A percentile compares a stretch with the other conserved stretches of the same genome.
Evolutionary conservation across 179 eudicot genomes (phyloP).

Genomic region (Silene noctiflora): DNA sequence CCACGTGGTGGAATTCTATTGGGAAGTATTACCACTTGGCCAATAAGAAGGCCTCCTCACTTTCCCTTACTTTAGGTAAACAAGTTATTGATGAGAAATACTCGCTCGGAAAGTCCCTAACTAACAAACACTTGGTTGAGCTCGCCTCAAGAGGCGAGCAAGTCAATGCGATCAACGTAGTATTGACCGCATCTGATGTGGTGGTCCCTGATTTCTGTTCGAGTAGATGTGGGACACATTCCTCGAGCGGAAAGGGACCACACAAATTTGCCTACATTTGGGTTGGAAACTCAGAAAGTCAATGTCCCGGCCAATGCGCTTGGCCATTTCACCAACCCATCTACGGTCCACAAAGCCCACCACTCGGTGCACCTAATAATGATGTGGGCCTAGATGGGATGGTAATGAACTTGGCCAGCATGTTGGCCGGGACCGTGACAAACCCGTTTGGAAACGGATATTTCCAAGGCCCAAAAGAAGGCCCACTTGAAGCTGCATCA

Average conservation of each 20-base stretch:
- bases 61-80: constrained; percentile 8
- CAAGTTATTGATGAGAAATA: constrained; percentile 23
- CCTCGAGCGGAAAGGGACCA: too few relatives aligned
- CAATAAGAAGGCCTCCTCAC: constrained; percentile 6
- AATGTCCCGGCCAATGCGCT: constrained; percentile 27
- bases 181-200: constrained; percentile 37
- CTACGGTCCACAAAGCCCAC: constrained; percentile 39
- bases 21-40: constrained; percentile 31
- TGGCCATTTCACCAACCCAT: constrained; percentile 41
- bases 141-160: constrained; percentile 26
- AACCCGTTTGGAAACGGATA: constrained; percentile 42
- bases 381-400: constrained; percentile 34
- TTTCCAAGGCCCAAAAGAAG: constrained; percentile 38
- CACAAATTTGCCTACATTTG: constrained; percentile 21
- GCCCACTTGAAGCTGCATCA: constrained; percentile 36
- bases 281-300: constrained; percentile 28
- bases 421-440: constrained; percentile 35
- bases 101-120: constrained; percentile 40
- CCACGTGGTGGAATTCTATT: constrained; percentile 39
- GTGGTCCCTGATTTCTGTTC: constrained; percentile 35
- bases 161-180: constrained; percentile 29
- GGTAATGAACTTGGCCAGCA: constrained; percentile 32
- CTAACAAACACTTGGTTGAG: constrained; percentile 20
- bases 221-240: constrained; percentile 45
- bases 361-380: constrained; percentile 30